Conservation (phyloP, 768 basidiomycete species). For the Auricularia auricula-judae region DNA sequence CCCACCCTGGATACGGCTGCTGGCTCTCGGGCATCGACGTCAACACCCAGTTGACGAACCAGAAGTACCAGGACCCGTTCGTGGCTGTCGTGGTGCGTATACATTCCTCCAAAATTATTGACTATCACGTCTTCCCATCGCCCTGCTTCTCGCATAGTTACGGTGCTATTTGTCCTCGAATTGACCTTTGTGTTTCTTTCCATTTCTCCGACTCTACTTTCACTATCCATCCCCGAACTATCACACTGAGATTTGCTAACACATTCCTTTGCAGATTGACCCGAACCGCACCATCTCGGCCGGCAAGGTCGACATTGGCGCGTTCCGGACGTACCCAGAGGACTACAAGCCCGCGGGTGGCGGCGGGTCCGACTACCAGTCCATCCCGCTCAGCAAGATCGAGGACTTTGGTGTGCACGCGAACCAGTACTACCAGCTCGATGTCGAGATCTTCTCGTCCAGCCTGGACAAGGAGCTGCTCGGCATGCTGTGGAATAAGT, state of each 20-base stretch:
- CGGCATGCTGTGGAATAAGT: conserved; percentile 95
- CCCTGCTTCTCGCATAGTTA: no score
- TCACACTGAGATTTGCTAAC: neutral
- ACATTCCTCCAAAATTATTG: neutral
- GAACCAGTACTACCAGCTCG: conserved; percentile 88
- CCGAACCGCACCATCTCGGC: conserved; percentile 94
- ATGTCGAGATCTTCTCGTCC: conserved; percentile 92
- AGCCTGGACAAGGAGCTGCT: conserved; percentile 79
- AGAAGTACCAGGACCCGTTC: conserved; percentile 36
- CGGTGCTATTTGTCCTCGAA: no score
- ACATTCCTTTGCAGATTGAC: conserved; percentile 69
- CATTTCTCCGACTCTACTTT: no score
- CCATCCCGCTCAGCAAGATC: conserved; percentile 92
- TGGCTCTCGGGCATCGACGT: conserved; percentile 99
- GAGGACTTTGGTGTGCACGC: conserved; percentile 99
- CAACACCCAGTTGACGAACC: conserved; percentile 59
- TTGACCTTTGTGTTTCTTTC: no score
- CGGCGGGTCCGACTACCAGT: conserved; percentile 78
- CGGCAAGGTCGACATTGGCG: conserved; percentile 97
- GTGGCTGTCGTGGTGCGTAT: conserved; percentile 3
- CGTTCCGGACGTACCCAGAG: conserved; percentile 96
- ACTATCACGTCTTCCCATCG: no score
- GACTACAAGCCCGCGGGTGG: conserved; percentile 73
- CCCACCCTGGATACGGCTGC: conserved; percentile 98
- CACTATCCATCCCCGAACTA: no score